phyloP scores from a whole-genome alignment of 805 yeast genomes.

The Starmerella floricola region DNA sequence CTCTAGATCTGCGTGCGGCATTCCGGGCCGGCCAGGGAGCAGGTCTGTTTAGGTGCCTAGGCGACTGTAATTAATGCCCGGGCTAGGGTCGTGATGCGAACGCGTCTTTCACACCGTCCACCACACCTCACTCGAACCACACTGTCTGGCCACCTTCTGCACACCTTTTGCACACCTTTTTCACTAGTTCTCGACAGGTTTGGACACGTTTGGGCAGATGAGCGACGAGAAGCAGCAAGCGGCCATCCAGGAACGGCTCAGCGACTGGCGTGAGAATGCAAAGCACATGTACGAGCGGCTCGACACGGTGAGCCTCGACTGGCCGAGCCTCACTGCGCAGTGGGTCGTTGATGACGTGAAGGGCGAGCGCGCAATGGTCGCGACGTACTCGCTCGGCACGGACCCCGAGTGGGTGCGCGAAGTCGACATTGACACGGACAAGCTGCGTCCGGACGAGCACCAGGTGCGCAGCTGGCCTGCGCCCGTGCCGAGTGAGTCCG shows the following conservation, averaged over 20 bases:
- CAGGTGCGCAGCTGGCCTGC: slow-evolving; percentile 8
- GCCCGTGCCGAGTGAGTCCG: slow-evolving; percentile 1
- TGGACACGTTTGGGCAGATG: neutral
- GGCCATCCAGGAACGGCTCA: slow-evolving; percentile 9
- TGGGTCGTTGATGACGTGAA: slow-evolving; percentile 12
- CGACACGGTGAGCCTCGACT: slow-evolving; percentile 15
- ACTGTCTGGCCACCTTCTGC: too few species aligned
- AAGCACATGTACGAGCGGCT: slow-evolving; percentile 18
- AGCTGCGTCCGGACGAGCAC: slow-evolving; percentile 6
- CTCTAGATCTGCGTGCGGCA: neutral
- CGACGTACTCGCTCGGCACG: slow-evolving; percentile 15
- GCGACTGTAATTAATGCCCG: neutral
- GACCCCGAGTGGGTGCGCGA: slow-evolving; percentile 17
- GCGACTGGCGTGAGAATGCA: slow-evolving; percentile 20
- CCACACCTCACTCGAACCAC: too few species aligned
- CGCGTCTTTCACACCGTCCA: too few species aligned
- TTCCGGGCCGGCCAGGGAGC: too few species aligned
- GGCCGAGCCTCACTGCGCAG: slow-evolving; percentile 18
- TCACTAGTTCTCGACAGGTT: too few species aligned
- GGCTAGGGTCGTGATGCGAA: too few species aligned
- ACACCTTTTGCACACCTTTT: too few species aligned
- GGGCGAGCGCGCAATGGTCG: slow-evolving; percentile 14
- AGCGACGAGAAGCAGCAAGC: slow-evolving; percentile 1
- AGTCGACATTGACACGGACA: slow-evolving; percentile 16
- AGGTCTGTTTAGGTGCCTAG: neutral